Evolutionary conservation across 352 stramenopile genomes (phyloP).

Genomic region (Globisporangium splendens): DNA sequence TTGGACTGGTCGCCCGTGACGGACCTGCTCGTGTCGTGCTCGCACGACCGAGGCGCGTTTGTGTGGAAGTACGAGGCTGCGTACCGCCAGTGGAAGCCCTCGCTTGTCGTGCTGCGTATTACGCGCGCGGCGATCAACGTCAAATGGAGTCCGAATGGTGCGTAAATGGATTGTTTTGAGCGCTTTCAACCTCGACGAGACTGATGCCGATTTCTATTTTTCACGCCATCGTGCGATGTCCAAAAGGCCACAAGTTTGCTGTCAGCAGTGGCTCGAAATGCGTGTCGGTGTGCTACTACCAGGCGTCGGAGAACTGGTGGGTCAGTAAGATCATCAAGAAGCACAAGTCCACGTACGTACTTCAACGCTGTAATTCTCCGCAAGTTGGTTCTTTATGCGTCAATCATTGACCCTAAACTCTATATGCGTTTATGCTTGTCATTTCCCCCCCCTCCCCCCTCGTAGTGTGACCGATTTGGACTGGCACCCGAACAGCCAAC

Average conservation of each 20-base stretch:
- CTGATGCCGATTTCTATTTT: no score
- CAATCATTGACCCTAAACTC: no score
- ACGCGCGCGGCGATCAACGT: conserved; percentile 90
- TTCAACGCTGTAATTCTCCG: neutral
- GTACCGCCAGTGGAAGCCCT: conserved; percentile 89
- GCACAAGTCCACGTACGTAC: conserved; percentile 92
- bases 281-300: conserved; percentile 92
- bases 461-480: conserved; percentile 80
- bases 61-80: conserved; percentile 91
- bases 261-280: conserved; percentile 91
- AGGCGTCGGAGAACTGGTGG: conserved; percentile 93
- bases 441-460: no score
- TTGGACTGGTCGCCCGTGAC: conserved; percentile 92
- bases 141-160: conserved; percentile 92
- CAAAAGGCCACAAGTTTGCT: conserved; percentile 89
- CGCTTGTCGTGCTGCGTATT: conserved; percentile 90
- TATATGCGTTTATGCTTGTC: no score
- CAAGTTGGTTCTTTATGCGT: no score
- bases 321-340: conserved; percentile 96
- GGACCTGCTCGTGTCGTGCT: conserved; percentile 94
- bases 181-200: neutral
- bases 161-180: neutral
- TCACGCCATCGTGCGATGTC: no score
- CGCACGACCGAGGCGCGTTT: conserved; percentile 93
- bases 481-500: conserved; percentile 92